phyloP scores from a whole-genome alignment of 2,329 filamentous ascomycete species.

The Fusarium nodosum region DNA sequence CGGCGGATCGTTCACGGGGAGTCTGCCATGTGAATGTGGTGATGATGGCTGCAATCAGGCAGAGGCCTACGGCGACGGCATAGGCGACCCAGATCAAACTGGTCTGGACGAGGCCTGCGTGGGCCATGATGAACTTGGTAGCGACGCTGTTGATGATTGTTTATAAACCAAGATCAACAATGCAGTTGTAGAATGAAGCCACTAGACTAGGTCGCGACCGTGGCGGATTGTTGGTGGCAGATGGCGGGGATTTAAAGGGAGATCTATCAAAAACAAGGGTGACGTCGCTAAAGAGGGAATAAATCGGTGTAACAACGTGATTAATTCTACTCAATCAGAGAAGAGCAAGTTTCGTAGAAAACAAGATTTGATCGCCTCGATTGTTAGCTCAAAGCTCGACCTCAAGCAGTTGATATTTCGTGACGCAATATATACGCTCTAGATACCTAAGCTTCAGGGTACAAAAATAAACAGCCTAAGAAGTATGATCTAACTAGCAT shows the following conservation, averaged over 20 bases:
- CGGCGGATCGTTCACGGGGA: slow-evolving; percentile 84
- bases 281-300: slow-evolving; percentile 35
- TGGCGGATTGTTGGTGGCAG: slow-evolving; percentile 25
- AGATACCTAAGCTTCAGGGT: no score
- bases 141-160: not conserved
- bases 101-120: slow-evolving; percentile 79
- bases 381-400: slow-evolving; percentile 29
- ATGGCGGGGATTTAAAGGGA: slow-evolving; percentile 23
- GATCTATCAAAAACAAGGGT: slow-evolving; percentile 25
- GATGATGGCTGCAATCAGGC: slow-evolving; percentile 81
- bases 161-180: slow-evolving; percentile 30
- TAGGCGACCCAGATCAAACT: slow-evolving; percentile 97
- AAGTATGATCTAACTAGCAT: no score
- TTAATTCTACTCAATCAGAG: slow-evolving; percentile 29
- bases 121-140: slow-evolving; percentile 53
- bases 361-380: slow-evolving; percentile 33
- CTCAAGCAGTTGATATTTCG: slow-evolving; percentile 39
- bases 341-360: slow-evolving; percentile 23
- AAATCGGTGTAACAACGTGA: slow-evolving; percentile 13
- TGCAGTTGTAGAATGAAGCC: slow-evolving; percentile 22
- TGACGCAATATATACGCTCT: slow-evolving; percentile 46
- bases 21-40: slow-evolving; percentile 95
- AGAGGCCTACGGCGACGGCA: slow-evolving; percentile 81
- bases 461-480: no score
- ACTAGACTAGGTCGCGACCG: slow-evolving; percentile 20